phyloP scores from a whole-genome alignment of 345 rosid species.

The Carallia brachiata region DNA sequence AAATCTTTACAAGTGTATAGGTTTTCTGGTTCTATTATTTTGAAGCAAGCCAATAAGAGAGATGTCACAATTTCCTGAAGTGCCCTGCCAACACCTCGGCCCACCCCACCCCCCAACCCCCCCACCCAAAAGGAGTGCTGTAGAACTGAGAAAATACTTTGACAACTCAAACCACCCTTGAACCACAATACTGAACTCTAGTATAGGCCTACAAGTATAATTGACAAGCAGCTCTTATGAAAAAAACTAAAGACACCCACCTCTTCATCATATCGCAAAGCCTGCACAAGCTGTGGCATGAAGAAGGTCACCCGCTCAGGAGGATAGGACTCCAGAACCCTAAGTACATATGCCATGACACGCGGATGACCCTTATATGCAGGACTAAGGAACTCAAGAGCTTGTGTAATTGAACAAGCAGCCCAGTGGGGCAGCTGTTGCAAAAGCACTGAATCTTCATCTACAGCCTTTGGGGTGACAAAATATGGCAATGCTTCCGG shows the following conservation, averaged over 20 bases:
- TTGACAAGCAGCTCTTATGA: constrained; percentile 3
- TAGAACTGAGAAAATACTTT: background rate
- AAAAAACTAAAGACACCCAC: constrained; percentile 35
- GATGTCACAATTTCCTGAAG: too few relatives aligned
- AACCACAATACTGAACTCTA: background rate
- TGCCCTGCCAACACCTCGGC: too few relatives aligned
- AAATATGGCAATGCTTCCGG: constrained; percentile 97
- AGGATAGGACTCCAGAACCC: constrained; percentile 98
- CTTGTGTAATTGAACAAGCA: constrained; percentile 94
- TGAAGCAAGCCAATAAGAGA: too few relatives aligned
- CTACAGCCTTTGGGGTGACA: constrained; percentile 93
- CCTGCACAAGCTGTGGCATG: constrained; percentile 99
- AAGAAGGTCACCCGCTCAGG: constrained; percentile 93
- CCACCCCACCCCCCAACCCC: background rate
- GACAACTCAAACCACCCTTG: constrained; percentile 5
- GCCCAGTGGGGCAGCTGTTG: constrained; percentile 99
- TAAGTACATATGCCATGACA: constrained; percentile 97
- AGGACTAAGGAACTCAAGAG: constrained; percentile 94
- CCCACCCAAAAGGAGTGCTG: background rate
- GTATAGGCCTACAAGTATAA: constrained; percentile 8
- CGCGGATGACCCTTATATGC: constrained; percentile 96
- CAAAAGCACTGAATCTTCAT: constrained; percentile 86
- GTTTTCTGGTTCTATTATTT: background rate
- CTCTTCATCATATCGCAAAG: constrained; percentile 86
- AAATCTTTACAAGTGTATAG: too few relatives aligned